Evolutionary conservation across 495 filamentous ascomycete genomes (phyloP).

Genomic region (Cercophora scortea): DNA sequence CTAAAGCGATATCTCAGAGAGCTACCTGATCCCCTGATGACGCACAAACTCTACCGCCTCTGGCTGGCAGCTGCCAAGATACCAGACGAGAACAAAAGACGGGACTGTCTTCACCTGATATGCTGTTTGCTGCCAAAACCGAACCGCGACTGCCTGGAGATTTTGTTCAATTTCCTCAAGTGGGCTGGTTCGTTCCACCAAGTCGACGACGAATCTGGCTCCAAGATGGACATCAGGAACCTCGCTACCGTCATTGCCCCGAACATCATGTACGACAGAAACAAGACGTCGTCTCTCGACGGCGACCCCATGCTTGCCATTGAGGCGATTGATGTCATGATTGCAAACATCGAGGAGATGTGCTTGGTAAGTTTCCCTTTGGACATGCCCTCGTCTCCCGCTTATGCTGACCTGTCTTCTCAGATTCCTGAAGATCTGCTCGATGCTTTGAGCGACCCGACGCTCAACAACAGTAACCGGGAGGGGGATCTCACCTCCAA

Average conservation of each 20-base stretch:
- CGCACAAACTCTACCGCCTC: conserved; percentile 86
- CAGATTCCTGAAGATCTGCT: conserved; percentile 91
- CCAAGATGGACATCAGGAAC: conserved; percentile 99
- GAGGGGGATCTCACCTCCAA: conserved; percentile 93
- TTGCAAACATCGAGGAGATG: conserved; percentile 91
- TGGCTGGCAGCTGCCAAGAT: conserved; percentile 90
- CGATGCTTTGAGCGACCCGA: conserved; percentile 73
- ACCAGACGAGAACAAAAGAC: conserved; percentile 71
- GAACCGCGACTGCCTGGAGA: conserved; percentile 90
- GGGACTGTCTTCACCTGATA: conserved; percentile 78
- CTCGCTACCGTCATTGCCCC: conserved; percentile 97
- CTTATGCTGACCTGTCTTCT: conserved; percentile 13
- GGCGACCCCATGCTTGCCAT: conserved; percentile 85
- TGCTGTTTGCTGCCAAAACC: conserved; percentile 91
- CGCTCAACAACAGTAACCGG: conserved; percentile 67
- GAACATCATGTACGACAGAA: conserved; percentile 78
- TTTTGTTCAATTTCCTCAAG: conserved; percentile 92
- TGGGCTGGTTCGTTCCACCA: conserved; percentile 97
- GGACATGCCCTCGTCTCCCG: too few species aligned
- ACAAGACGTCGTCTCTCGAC: conserved; percentile 57
- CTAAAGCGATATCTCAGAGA: conserved; percentile 94
- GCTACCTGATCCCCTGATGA: conserved; percentile 89
- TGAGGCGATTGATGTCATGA: conserved; percentile 80
- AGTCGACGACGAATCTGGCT: conserved; percentile 84
- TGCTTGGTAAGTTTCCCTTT: conserved; percentile 65